Percentiles rank a stretch among this genome's conserved stretches.
Conservation (phyloP, 116 monocot species). For the Dioscorea cayenensis region DNA sequence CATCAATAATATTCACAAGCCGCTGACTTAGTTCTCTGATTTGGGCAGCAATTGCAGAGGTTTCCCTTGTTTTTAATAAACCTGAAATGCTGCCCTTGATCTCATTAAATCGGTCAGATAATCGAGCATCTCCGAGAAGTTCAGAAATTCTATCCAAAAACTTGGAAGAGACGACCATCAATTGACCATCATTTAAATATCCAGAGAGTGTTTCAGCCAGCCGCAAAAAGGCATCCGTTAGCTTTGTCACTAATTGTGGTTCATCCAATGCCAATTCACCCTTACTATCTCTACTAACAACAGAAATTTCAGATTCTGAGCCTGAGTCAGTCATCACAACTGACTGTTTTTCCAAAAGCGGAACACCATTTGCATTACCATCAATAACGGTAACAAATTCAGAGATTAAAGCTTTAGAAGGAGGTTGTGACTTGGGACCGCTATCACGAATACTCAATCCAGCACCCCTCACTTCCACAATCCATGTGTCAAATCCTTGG, state of each 20-base stretch:
- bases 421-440: constrained; percentile 20
- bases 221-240: constrained; percentile 59
- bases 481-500: constrained; percentile 99
- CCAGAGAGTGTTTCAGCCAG: constrained; percentile 75
- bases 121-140: constrained; percentile 74
- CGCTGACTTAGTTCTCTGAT: constrained; percentile 75
- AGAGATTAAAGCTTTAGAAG: constrained; percentile 8
- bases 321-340: constrained; percentile 1
- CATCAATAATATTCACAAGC: constrained; percentile 70
- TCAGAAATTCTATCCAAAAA: constrained; percentile 85
- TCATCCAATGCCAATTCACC: constrained; percentile 42
- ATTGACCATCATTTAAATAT: constrained; percentile 77
- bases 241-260: constrained; percentile 43
- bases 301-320: constrained; percentile 13
- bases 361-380: constrained; percentile 13
- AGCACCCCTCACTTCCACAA: constrained; percentile 95
- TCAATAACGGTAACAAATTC: constrained; percentile 7
- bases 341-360: constrained; percentile 16
- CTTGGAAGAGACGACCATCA: constrained; percentile 51
- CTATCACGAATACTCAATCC: constrained; percentile 54
- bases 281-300: constrained; percentile 15
- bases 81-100: constrained; percentile 63
- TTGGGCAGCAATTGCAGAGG: constrained; percentile 63
- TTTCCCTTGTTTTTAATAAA: constrained; percentile 73
- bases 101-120: constrained; percentile 77